Evolutionary conservation across 1,284 basidiomycete genomes (phyloP), one percentile per base, ranked within the genome.

Genomic region (Earliella scabrosa): DNA sequence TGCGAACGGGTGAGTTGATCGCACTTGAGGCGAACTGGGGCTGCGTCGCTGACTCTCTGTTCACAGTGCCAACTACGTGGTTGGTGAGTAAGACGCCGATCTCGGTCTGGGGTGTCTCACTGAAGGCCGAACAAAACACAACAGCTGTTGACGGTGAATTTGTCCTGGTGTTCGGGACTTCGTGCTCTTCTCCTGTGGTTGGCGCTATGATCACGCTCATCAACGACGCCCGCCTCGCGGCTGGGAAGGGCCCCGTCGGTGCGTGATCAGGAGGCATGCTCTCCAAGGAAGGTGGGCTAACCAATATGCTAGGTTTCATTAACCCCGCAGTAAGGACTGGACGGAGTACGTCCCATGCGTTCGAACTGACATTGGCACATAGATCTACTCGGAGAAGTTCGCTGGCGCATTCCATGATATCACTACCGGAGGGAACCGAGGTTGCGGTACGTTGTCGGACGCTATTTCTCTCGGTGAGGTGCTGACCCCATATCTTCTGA

Each of bases 381-480:
- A 77, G 75, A 73, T 80, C 5, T 79, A 79, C 63, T 73, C 74
- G 1, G 63, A 67, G 13, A 56, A 59, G 13, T 78, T 80, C 59
- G 61, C 65, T 14, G 55, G 64, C 20, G 75, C 74, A 4, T 80
- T 82, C 66, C 76, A 80, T 56, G 80, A 82, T 61, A 80, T 82
- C 52, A 81, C 75, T 1, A 70, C 62, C 13, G 80, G 80, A 14
- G 71, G 71, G 2, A 82, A 78, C 65, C 78, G 72, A 56, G 81
- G 80, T 20, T 81, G 77, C 54, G 72, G 74, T 68, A 64, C 59
- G 67, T 61, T 36, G n/a, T n/a, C 20, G 18, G 20, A 27, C n/a
- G 10, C 32, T 20, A 3, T 23, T 13, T 13, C 6, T 4, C 27
- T 20, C 46, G 11, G 10, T 16, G 43, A 23, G 2, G 11, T 35